Base-by-base conservation (phyloP, 2,329 filamentous ascomycete species). In the Daldinia eschscholtzii region DNA sequence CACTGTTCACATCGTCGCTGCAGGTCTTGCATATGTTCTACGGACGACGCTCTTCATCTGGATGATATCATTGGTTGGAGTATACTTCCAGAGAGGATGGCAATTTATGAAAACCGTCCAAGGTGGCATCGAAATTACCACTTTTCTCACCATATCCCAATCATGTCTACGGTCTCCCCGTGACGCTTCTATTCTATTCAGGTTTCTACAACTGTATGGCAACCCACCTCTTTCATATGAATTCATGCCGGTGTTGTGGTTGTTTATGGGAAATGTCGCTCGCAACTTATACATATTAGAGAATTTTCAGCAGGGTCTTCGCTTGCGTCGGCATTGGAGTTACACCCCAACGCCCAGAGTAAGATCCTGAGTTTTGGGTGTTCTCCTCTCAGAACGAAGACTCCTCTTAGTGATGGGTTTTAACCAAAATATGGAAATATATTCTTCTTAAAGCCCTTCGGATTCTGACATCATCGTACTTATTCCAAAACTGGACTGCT, bases 101-200 rank as follows among this genome's bases (percentile, higher is more conserved):
- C 71, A 76, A 75, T 76, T 69, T 74, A 74, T 74, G 65, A 70
- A 68, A 73, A 70, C 74, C 74, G 73, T 65, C 70, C 61, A 72
- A 73, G 72, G 74, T 76, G 65, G 59, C 72, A 76, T 76, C 70
- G 71, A 71, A 75, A 74, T 74, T 73, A 74, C 70, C 68, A 74
- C 68, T 52, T 64, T 30, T 63, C 58, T 66, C 65, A 57, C 57
- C 46, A 60, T 68, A 71, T 67, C 56, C 74, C 75, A 76, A 77
- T 76, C 73, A 75, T 59, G 41, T 57, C 64, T 50, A 33, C 48
- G 10, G 65, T 70, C 70, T 70, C 62, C 65, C 70, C 65, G 66
- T 57, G 70, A 71, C 63, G 61, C 55, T 64, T 30, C 15, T 52
- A 52, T 33, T 65, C 58, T 68, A 65, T 42, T 70, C 60, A 33